A percentile compares a stretch with the other conserved stretches of the same genome.
phyloP scores from a whole-genome alignment of 371 early-diverging fungal genomes.

The Lichtheimia ramosa region DNA sequence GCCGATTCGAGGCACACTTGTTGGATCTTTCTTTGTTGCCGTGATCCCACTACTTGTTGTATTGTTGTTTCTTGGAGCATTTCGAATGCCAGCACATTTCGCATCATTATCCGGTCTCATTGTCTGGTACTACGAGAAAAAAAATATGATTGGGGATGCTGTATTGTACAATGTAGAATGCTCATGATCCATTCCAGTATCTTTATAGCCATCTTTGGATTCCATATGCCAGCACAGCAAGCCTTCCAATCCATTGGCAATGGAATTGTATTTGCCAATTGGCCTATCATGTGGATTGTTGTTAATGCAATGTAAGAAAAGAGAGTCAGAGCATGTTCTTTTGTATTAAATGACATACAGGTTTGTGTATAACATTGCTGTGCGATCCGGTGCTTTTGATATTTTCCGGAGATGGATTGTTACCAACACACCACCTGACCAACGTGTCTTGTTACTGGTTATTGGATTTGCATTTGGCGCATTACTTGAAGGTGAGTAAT shows the following conservation, averaged over 20 bases:
- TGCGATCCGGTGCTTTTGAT: slow-evolving; percentile 48
- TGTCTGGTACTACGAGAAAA: slow-evolving; percentile 26
- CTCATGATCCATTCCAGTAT: slow-evolving; percentile 27
- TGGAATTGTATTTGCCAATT: slow-evolving; percentile 50
- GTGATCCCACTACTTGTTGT: slow-evolving; percentile 42
- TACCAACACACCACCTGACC: slow-evolving; percentile 47
- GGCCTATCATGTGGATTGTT: slow-evolving; percentile 62
- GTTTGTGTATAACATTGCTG: slow-evolving; percentile 48
- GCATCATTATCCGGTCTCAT: slow-evolving; percentile 36
- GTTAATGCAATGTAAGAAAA: slow-evolving; percentile 46
- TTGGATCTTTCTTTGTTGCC: slow-evolving; percentile 51
- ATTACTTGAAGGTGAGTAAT: slow-evolving; percentile 38
- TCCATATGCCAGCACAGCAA: slow-evolving; percentile 55
- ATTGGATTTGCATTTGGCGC: slow-evolving; percentile 50
- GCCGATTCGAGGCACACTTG: slow-evolving; percentile 40
- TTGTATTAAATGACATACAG: slow-evolving; percentile 9
- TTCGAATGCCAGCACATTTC: slow-evolving; percentile 38
- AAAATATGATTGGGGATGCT: too few species aligned
- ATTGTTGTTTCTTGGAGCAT: slow-evolving; percentile 33
- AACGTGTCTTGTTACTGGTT: slow-evolving; percentile 40
- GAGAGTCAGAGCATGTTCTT: background rate
- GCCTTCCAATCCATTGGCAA: slow-evolving; percentile 41
- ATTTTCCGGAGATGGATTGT: slow-evolving; percentile 53
- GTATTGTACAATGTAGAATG: background rate
- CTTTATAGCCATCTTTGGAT: slow-evolving; percentile 53